Conservation (phyloP, 2,329 filamentous ascomycete genomes). For the Neonectria coccinea region DNA sequence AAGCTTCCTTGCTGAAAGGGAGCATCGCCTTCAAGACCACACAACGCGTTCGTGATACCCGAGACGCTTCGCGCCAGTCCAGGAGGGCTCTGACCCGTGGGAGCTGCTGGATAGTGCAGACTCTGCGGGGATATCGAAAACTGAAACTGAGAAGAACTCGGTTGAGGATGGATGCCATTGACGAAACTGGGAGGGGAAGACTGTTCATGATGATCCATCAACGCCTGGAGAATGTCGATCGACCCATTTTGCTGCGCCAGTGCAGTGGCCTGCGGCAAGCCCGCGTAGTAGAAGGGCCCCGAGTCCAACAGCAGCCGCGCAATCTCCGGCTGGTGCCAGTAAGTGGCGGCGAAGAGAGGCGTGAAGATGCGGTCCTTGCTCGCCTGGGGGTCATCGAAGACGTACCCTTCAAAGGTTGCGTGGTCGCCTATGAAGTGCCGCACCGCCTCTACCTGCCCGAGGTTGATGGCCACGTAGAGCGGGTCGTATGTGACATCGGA, state of each 20-base stretch:
- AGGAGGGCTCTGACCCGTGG: background rate
- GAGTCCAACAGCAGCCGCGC: constrained; percentile 38
- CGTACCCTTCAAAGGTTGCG: constrained; percentile 41
- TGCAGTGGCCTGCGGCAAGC: constrained; percentile 37
- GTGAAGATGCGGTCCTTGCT: constrained; percentile 39
- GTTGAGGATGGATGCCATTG: constrained; percentile 26
- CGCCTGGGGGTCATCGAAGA: constrained; percentile 22
- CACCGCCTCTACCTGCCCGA: constrained; percentile 39
- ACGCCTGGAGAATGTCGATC: constrained; percentile 34
- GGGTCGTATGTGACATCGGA: constrained; percentile 47
- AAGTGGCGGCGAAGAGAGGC: constrained; percentile 45
- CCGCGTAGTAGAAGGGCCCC: constrained; percentile 33
- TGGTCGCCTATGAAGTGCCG: constrained; percentile 32
- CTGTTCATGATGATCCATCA: constrained; percentile 24
- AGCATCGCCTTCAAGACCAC: background rate
- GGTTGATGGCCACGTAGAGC: constrained; percentile 45
- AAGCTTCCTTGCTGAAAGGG: constrained; percentile 9
- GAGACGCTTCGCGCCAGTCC: constrained; percentile 27
- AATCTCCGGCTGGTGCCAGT: constrained; percentile 44
- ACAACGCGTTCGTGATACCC: constrained; percentile 33
- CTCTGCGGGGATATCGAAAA: constrained; percentile 21
- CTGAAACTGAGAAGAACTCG: constrained; percentile 13
- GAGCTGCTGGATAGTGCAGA: background rate
- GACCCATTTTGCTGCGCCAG: constrained; percentile 37
- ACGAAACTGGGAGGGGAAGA: constrained; percentile 21